phyloP scores from a whole-genome alignment of 2,329 filamentous ascomycete genomes.

The Metarhizium guizhouense region DNA sequence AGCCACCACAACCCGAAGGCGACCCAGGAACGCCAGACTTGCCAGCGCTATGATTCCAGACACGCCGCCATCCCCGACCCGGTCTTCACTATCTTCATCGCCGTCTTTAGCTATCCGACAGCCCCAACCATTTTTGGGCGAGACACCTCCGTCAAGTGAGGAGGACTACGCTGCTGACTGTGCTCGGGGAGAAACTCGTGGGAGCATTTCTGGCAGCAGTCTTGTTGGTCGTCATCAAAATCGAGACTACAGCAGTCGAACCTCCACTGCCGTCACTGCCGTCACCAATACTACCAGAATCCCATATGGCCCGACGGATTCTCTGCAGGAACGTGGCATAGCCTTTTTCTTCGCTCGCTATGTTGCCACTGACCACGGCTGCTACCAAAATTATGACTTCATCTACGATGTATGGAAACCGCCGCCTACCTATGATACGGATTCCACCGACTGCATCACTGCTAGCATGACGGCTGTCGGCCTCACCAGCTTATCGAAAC shows the following conservation, averaged over 20 bases:
- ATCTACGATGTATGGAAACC: slow-evolving; percentile 45
- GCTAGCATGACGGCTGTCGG: slow-evolving; percentile 47
- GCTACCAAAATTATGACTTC: slow-evolving; percentile 43
- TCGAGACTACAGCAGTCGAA: background rate
- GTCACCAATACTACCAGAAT: slow-evolving; percentile 2
- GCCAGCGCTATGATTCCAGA: background rate
- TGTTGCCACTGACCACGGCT: slow-evolving; percentile 36
- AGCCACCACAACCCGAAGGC: slow-evolving; percentile 26
- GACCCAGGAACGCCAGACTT: slow-evolving; percentile 13
- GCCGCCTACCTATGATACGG: slow-evolving; percentile 20
- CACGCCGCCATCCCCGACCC: slow-evolving; percentile 1
- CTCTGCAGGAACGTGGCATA: slow-evolving; percentile 33
- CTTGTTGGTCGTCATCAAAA: background rate
- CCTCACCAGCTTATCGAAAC: slow-evolving; percentile 40
- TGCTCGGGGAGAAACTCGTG: background rate
- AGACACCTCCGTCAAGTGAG: slow-evolving; percentile 2
- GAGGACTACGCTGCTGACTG: background rate
- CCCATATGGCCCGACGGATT: slow-evolving; percentile 11
- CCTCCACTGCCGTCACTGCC: background rate
- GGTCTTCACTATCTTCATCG: slow-evolving; percentile 1
- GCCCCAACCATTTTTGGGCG: slow-evolving; percentile 1
- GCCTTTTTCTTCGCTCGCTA: slow-evolving; percentile 44
- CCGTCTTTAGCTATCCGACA: slow-evolving; percentile 3
- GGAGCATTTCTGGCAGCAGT: background rate
- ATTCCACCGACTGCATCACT: slow-evolving; percentile 35